Evolutionary conservation across 805 yeast species (phyloP).

Genomic region (Clavispora fructus): DNA sequence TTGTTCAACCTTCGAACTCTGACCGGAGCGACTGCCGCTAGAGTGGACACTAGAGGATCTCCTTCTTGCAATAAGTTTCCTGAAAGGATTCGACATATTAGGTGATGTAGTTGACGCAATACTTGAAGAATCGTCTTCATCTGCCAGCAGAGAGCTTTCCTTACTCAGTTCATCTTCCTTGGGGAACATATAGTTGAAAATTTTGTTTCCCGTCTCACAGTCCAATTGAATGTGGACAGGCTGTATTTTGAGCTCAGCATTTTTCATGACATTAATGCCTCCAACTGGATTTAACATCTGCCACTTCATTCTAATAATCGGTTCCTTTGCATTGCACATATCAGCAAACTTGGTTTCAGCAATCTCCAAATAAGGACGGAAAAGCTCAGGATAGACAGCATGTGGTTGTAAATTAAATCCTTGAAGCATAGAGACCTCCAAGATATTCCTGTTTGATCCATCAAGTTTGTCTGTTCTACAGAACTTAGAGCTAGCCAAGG

Average conservation of each 20-base stretch:
- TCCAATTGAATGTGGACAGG: conserved; percentile 75
- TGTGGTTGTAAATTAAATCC: conserved; percentile 58
- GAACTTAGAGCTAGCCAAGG: conserved; percentile 57
- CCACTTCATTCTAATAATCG: conserved; percentile 49
- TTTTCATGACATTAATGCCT: conserved; percentile 77
- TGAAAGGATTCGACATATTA: neutral
- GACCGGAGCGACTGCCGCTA: neutral
- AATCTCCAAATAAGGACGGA: conserved; percentile 44
- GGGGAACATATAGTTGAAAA: conserved; percentile 72
- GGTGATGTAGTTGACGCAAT: neutral
- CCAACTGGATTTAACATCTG: conserved; percentile 82
- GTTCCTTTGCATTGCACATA: conserved; percentile 7
- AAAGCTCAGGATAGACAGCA: conserved; percentile 64
- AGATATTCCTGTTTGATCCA: conserved; percentile 60
- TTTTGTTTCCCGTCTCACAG: conserved; percentile 56
- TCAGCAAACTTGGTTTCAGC: conserved; percentile 14
- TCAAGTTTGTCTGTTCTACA: conserved; percentile 57
- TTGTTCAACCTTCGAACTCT: neutral
- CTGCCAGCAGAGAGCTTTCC: conserved; percentile 44
- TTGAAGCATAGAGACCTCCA: conserved; percentile 58
- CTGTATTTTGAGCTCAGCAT: conserved; percentile 52
- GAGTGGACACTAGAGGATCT: neutral
- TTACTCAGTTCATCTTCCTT: conserved; percentile 20
- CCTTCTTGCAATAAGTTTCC: conserved; percentile 1
- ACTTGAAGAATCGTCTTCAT: conserved; percentile 3